Evolutionary conservation across 768 basidiomycete genomes (phyloP).

Genomic region (Russula abietina): DNA sequence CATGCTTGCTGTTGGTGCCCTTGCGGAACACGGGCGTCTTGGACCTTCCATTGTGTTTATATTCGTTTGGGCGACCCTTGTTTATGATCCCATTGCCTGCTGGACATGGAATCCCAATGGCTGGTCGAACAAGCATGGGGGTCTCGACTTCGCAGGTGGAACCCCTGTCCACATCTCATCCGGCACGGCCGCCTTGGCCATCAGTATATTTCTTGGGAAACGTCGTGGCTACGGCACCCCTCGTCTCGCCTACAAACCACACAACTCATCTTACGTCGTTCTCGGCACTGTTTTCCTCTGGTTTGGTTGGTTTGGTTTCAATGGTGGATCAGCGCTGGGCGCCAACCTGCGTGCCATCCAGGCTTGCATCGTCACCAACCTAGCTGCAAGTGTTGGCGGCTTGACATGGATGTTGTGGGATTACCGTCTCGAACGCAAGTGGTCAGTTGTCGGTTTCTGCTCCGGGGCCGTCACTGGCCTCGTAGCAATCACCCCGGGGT

Average conservation of each 20-base stretch:
- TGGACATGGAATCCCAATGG: slow-evolving; percentile 91
- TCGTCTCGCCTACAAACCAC: slow-evolving; percentile 86
- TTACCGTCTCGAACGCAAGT: slow-evolving; percentile 88
- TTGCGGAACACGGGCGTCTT: slow-evolving; percentile 82
- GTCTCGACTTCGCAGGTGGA: slow-evolving; percentile 90
- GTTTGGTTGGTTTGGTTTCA: slow-evolving; percentile 96
- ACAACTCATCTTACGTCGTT: slow-evolving; percentile 88
- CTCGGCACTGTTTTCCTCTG: slow-evolving; percentile 92
- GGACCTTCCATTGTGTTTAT: slow-evolving; percentile 86
- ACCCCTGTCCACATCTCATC: slow-evolving; percentile 96
- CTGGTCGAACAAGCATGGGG: slow-evolving; percentile 72
- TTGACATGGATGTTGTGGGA: slow-evolving; percentile 95
- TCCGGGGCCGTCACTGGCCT: slow-evolving; percentile 89
- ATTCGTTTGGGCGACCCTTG: slow-evolving; percentile 81
- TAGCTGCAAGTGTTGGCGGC: slow-evolving; percentile 85
- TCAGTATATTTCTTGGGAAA: slow-evolving; percentile 86
- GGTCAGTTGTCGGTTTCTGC: slow-evolving; percentile 92
- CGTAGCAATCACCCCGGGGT: slow-evolving; percentile 84
- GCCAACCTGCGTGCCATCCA: slow-evolving; percentile 84
- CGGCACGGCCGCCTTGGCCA: slow-evolving; percentile 85
- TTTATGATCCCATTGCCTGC: slow-evolving; percentile 92
- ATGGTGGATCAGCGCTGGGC: slow-evolving; percentile 84
- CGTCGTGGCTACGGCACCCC: slow-evolving; percentile 89
- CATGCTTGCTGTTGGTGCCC: slow-evolving; percentile 85
- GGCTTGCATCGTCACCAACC: slow-evolving; percentile 90